Percentiles rank a stretch among this genome's conserved stretches.
Conservation (phyloP, 2,329 filamentous ascomycete species). For the Colletotrichum musae region DNA sequence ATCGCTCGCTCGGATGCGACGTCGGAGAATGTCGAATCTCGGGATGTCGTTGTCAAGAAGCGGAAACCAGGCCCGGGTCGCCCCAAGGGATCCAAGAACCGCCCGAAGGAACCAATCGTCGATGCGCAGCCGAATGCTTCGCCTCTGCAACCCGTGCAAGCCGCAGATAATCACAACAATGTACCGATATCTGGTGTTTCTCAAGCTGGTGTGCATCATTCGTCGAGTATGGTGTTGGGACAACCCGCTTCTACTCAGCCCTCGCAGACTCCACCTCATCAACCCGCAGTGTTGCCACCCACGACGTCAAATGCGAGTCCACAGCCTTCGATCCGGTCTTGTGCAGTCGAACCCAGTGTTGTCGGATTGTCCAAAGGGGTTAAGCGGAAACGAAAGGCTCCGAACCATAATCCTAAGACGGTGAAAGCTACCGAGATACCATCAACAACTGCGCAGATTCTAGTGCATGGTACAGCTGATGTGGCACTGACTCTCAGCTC, state of each 20-base stretch:
- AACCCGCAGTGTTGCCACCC: not conserved
- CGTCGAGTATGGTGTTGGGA: not conserved
- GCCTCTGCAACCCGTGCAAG: not conserved
- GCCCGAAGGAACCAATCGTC: slow-evolving; percentile 52
- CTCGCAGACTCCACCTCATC: no score
- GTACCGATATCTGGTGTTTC: not conserved
- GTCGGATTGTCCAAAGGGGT: not conserved
- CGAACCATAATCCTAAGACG: not conserved
- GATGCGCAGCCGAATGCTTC: not conserved
- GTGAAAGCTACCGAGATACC: not conserved
- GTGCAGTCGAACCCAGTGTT: not conserved
- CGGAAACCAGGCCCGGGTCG: slow-evolving; percentile 54
- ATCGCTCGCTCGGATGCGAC: not conserved
- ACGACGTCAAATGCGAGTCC: not conserved
- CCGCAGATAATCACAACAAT: not conserved
- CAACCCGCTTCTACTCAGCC: no score
- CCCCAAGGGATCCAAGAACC: slow-evolving; percentile 68
- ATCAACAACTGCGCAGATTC: not conserved
- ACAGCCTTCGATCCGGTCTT: not conserved
- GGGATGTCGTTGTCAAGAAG: slow-evolving; percentile 49
- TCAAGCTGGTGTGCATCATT: not conserved
- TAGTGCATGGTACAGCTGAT: not conserved
- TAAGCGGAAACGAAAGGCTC: slow-evolving; percentile 25
- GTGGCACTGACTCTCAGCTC: not conserved
- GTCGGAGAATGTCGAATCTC: not conserved